Evolutionary conservation across 2,329 filamentous ascomycete genomes (phyloP).

Genomic region (Bipolaris bicolor): DNA sequence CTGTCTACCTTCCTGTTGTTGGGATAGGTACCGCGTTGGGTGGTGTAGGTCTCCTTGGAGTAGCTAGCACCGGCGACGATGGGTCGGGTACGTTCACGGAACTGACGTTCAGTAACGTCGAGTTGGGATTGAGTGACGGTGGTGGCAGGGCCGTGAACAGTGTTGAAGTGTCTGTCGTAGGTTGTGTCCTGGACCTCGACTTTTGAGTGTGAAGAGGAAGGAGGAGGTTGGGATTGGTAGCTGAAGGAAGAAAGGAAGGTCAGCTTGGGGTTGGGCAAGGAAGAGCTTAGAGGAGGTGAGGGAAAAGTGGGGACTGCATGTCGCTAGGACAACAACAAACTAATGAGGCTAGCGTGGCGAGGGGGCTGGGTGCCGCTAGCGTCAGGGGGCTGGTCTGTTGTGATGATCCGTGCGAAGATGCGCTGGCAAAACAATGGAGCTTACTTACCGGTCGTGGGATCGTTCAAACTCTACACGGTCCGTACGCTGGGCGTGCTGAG

Average conservation of each 20-base stretch:
- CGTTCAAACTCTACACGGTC: conserved; percentile 37
- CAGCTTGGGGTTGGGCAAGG: conserved; percentile 43
- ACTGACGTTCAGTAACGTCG: conserved; percentile 64
- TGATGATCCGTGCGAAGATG: conserved; percentile 39
- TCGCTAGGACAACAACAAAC: conserved; percentile 51
- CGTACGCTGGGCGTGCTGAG: conserved; percentile 19
- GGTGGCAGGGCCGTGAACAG: conserved; percentile 56
- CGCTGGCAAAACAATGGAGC: conserved; percentile 37
- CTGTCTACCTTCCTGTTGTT: conserved; percentile 42
- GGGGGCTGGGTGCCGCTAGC: conserved; percentile 43
- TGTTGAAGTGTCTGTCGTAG: conserved; percentile 56
- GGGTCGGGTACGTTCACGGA: conserved; percentile 67
- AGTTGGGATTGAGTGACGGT: conserved; percentile 65
- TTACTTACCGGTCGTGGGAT: conserved; percentile 41
- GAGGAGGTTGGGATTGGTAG: conserved; percentile 61
- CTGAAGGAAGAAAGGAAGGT: conserved; percentile 52
- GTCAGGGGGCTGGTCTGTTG: conserved; percentile 43
- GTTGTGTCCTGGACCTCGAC: conserved; percentile 67
- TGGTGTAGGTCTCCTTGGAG: conserved; percentile 49
- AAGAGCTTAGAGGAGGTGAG: conserved; percentile 41
- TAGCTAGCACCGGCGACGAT: conserved; percentile 56
- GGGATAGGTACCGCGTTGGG: conserved; percentile 51
- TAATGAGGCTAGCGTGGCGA: conserved; percentile 41
- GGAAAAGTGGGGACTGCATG: conserved; percentile 48
- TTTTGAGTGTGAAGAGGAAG: conserved; percentile 65